Evolutionary conservation across 2,329 filamentous ascomycete genomes (phyloP), one percentile per base, ranked within the genome.

Genomic region (Colletotrichum noveboracense): DNA sequence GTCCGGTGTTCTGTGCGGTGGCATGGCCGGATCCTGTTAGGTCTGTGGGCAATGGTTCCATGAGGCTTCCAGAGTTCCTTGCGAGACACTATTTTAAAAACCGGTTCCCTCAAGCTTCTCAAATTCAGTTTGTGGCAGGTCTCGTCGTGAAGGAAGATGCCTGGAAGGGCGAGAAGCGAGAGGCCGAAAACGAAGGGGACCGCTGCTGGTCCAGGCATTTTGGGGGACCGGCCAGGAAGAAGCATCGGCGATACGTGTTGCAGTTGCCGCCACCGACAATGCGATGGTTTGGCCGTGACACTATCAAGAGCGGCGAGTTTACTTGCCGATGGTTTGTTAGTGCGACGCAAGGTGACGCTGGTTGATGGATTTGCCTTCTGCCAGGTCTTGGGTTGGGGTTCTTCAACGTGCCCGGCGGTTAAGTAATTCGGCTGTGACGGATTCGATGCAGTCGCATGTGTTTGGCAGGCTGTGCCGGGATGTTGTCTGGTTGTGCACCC

Each of bases 241-340:
- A 30, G n/a, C 55, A 56, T 43, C 66, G 68, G 55, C 26, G 24
- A 61, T 55, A 21, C 7, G 72, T 26, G 72, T 71, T 43, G 68
- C 72, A 75, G 38, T 30, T 71, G 36, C 69, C 52, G 72, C 68
- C 68, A 43, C 72, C 52, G n/a, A 55, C 68, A 66, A 75, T 75
- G 72, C 72, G 52, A 28, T 34, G 65, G 60, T 58, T 34, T 48
- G 58, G 48, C n/a, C 60, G 28, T 70, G 66, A 56, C 68, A 62
- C 72, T 66, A 62, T 36, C 68, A 66, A 24, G 7, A 38, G 32
- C 26, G 26, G 34, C 28, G 55, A 66, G n/a, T 36, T 10, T n/a
- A 30, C 34, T 34, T 72, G 36, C 21, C 24, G n/a, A 52, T 30
- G 55, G 16, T 56, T 62, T 43, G 68, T 72, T 75, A 38, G 48